A percentile compares a stretch with the other conserved stretches of the same genome.
Conservation (phyloP, 306 rosid species). For the Arachis hypogaea region DNA sequence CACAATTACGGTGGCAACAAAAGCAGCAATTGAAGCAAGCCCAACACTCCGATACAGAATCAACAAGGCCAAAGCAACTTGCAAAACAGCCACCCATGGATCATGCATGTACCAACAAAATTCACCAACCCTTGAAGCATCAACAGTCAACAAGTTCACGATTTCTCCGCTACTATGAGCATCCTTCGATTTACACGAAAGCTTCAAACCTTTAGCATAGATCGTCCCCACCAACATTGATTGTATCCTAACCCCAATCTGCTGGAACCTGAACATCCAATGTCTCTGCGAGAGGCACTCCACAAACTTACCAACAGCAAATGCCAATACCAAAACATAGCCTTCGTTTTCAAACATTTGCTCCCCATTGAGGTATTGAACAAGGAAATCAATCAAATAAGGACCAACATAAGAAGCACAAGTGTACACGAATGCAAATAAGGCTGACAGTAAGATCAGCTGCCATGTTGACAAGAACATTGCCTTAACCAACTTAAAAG, state of each 20-base stretch:
- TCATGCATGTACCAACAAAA: constrained; percentile 75
- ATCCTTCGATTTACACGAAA: constrained; percentile 67
- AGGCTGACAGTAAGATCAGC: constrained; percentile 54
- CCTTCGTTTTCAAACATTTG: constrained; percentile 60
- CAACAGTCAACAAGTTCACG: constrained; percentile 83
- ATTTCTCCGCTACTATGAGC: constrained; percentile 69
- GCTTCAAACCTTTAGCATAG: constrained; percentile 68
- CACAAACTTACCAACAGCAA: constrained; percentile 67
- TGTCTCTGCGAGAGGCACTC: constrained; percentile 74
- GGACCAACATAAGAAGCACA: constrained; percentile 86
- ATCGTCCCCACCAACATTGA: constrained; percentile 63
- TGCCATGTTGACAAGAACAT: constrained; percentile 62
- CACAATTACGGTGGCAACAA: constrained; percentile 62
- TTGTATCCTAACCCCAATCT: constrained; percentile 60
- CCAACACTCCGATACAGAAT: constrained; percentile 77
- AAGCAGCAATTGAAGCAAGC: constrained; percentile 71
- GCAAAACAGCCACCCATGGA: constrained; percentile 66
- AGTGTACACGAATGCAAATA: constrained; percentile 43
- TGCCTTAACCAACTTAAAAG: constrained; percentile 56
- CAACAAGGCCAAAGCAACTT: constrained; percentile 67
- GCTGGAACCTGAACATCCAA: constrained; percentile 62
- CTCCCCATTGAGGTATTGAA: constrained; percentile 70
- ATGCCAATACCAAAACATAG: constrained; percentile 55
- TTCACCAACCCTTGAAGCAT: constrained; percentile 75
- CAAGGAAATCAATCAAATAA: constrained; percentile 69